Conservation (phyloP, 2,329 filamentous ascomycete genomes). For the Bipolaris victoriae region DNA sequence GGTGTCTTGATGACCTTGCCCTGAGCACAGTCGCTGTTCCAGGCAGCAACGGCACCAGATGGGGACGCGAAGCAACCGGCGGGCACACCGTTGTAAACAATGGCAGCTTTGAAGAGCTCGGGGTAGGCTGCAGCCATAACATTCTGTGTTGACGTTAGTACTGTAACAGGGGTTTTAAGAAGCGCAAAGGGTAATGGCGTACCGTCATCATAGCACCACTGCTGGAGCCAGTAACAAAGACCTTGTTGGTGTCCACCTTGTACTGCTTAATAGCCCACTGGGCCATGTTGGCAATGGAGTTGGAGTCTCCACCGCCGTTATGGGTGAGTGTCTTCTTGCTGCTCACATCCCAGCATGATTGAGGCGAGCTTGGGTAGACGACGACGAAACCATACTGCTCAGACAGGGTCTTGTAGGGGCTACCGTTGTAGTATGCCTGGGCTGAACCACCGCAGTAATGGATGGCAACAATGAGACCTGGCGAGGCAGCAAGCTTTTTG, state of each 20-base stretch:
- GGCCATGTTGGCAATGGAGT: slow-evolving; percentile 66
- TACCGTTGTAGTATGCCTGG: slow-evolving; percentile 55
- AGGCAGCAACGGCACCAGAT: slow-evolving; percentile 52
- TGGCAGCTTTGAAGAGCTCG: slow-evolving; percentile 60
- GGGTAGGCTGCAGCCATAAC: slow-evolving; percentile 61
- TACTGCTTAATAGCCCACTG: slow-evolving; percentile 60
- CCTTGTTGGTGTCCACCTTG: slow-evolving; percentile 56
- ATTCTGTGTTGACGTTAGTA: slow-evolving; percentile 39
- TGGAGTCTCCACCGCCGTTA: slow-evolving; percentile 63
- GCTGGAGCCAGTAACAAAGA: slow-evolving; percentile 62
- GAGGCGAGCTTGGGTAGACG: slow-evolving; percentile 63
- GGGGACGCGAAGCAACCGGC: slow-evolving; percentile 60
- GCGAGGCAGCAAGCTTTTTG: slow-evolving; percentile 52
- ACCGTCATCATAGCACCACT: slow-evolving; percentile 64
- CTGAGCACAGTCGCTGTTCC: slow-evolving; percentile 61
- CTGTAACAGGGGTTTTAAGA: too few relatives aligned
- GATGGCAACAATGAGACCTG: slow-evolving; percentile 60
- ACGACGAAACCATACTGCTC: slow-evolving; percentile 65
- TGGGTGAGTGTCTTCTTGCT: slow-evolving; percentile 62
- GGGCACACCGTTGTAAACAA: slow-evolving; percentile 60
- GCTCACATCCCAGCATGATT: slow-evolving; percentile 66
- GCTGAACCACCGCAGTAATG: slow-evolving; percentile 66
- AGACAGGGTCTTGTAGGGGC: slow-evolving; percentile 61
- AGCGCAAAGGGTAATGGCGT: slow-evolving; percentile 11
- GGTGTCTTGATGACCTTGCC: slow-evolving; percentile 56